Evolutionary conservation across 1,284 basidiomycete species (phyloP).

Genomic region (Irpex sp.): DNA sequence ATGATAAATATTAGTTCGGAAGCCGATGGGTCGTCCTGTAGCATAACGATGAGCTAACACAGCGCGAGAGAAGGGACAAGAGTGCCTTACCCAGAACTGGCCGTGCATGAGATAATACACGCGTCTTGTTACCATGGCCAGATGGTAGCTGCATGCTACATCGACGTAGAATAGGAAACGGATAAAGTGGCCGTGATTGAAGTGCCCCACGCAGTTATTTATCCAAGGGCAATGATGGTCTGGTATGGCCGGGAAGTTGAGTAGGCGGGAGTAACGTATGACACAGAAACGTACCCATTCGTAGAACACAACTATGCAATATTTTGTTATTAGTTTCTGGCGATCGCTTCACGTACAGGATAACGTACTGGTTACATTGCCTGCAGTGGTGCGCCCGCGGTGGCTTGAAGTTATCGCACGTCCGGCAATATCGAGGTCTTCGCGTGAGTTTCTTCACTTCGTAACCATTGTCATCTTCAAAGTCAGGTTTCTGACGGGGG

Average conservation of each 20-base stretch:
- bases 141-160: constrained; percentile 79
- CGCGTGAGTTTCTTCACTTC: constrained; percentile 86
- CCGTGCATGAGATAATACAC: constrained; percentile 45
- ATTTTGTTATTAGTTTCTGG: background rate
- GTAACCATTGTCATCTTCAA: constrained; percentile 60
- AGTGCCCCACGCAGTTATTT: constrained; percentile 86
- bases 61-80: too few relatives aligned
- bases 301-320: constrained; percentile 60
- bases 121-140: constrained; percentile 69
- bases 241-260: constrained; percentile 23
- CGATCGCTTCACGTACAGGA: background rate
- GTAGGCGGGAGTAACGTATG: constrained; percentile 8
- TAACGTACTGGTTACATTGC: constrained; percentile 68
- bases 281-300: constrained; percentile 56
- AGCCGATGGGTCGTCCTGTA: constrained; percentile 64
- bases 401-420: constrained; percentile 70
- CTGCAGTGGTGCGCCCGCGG: constrained; percentile 86
- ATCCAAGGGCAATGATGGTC: constrained; percentile 93
- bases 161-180: constrained; percentile 92
- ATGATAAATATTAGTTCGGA: constrained; percentile 80
- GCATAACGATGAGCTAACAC: background rate
- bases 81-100: too few relatives aligned
- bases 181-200: constrained; percentile 87
- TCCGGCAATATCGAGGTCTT: constrained; percentile 76
- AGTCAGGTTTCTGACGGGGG: constrained; percentile 61